phyloP scores from a whole-genome alignment of 2,329 filamentous ascomycete genomes.

The Huntiella omanensis region DNA sequence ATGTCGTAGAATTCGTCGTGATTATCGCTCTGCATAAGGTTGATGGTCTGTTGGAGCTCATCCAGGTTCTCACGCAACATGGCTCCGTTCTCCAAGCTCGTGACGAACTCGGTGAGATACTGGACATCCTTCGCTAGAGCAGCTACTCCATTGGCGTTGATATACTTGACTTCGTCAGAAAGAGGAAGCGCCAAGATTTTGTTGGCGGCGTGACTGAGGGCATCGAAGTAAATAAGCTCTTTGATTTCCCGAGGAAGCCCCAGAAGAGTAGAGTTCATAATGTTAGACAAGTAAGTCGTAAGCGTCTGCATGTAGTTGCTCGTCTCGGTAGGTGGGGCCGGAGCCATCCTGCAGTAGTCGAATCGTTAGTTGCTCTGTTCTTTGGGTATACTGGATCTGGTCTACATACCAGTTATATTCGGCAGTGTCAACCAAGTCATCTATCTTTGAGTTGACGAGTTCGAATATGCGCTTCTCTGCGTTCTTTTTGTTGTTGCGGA shows the following conservation, averaged over 20 bases:
- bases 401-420: constrained; percentile 72
- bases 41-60: constrained; percentile 81
- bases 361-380: background rate
- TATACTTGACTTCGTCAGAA: constrained; percentile 59
- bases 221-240: constrained; percentile 94
- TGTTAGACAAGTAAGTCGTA: constrained; percentile 81
- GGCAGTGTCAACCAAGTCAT: constrained; percentile 88
- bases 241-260: constrained; percentile 93
- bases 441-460: constrained; percentile 95
- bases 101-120: constrained; percentile 73
- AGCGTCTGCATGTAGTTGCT: constrained; percentile 92
- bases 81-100: constrained; percentile 63
- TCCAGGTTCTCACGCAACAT: constrained; percentile 79
- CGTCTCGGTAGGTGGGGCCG: constrained; percentile 47
- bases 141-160: constrained; percentile 70
- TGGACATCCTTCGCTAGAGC: constrained; percentile 67
- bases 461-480: constrained; percentile 97
- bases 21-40: constrained; percentile 71
- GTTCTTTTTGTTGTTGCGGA: constrained; percentile 78
- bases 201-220: constrained; percentile 72
- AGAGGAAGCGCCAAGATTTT: constrained; percentile 68
- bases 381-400: background rate
- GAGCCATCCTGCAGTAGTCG: constrained; percentile 25
- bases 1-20: constrained; percentile 96
- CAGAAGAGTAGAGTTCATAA: constrained; percentile 87